These are phyloP conservation scores for Candida schatavii DNA, from an alignment of 805 yeast species.

Conservation along the genomic window DNA sequence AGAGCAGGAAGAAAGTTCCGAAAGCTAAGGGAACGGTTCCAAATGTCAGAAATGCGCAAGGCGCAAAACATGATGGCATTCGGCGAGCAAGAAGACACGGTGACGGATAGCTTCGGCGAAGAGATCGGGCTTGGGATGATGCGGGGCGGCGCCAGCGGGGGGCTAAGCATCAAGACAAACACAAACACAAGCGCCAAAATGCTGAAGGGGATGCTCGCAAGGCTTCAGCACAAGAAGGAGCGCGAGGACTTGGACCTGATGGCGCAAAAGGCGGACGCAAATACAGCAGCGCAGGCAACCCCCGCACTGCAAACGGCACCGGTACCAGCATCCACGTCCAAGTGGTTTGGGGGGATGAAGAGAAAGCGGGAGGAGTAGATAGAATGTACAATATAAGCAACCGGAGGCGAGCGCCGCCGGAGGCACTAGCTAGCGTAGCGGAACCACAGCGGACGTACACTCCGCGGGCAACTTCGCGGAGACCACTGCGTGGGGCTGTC, in stretches of 20 bases:
- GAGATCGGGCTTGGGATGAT: conserved; percentile 84
- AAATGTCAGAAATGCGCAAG: conserved; percentile 74
- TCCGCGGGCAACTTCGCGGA: no score
- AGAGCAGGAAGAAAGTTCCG: conserved; percentile 83
- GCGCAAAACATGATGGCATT: conserved; percentile 85
- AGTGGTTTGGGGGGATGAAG: conserved; percentile 23
- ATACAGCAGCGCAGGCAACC: no score
- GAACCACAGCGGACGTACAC: no score
- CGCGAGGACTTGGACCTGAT: conserved; percentile 15
- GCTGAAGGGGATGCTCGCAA: conserved; percentile 56
- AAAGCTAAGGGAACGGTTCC: conserved; percentile 76
- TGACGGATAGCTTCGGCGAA: conserved; percentile 67
- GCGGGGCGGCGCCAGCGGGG: conserved; percentile 19
- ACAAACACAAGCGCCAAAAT: conserved; percentile 54
- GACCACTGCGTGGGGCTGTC: no score
- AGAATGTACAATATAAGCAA: no score
- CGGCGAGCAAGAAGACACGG: conserved; percentile 68
- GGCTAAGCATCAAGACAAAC: conserved; percentile 28
- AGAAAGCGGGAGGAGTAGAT: conserved; percentile 3
- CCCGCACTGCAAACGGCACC: no score
- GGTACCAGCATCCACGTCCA: conserved; percentile 7
- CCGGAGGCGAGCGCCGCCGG: no score
- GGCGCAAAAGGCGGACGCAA: no score
- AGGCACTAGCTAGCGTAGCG: no score
- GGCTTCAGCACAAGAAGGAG: conserved; percentile 28